A percentile compares a stretch with the other conserved stretches of the same genome.
Conservation (phyloP, 805 yeast species). For the Teunomyces tritomae region DNA sequence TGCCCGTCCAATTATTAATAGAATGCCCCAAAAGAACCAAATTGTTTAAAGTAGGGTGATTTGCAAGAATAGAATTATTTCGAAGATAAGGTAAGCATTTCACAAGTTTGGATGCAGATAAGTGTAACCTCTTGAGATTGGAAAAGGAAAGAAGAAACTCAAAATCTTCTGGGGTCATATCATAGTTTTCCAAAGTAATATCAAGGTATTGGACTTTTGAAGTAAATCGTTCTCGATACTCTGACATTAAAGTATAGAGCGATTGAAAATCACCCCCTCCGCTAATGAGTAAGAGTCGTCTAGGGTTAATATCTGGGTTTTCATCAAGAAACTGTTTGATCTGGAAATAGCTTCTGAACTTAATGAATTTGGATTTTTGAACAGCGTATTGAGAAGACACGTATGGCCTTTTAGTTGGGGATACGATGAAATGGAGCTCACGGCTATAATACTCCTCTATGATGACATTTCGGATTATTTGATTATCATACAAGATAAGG, state of each 20-base stretch:
- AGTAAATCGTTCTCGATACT: slow-evolving; percentile 17
- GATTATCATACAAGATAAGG: slow-evolving; percentile 15
- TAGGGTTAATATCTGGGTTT: slow-evolving; percentile 29
- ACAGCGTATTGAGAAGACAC: slow-evolving; percentile 5
- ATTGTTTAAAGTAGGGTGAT: slow-evolving; percentile 17
- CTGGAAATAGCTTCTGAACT: slow-evolving; percentile 25
- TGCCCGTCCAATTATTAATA: slow-evolving; percentile 25
- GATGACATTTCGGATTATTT: slow-evolving; percentile 19
- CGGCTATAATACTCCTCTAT: slow-evolving; percentile 24
- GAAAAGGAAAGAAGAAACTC: slow-evolving; percentile 19
- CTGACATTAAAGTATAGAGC: slow-evolving; percentile 20
- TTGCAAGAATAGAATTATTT: slow-evolving; percentile 6
- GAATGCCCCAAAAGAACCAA: slow-evolving; percentile 34
- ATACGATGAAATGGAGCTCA: slow-evolving; percentile 32
- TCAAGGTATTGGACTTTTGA: slow-evolving; percentile 18
- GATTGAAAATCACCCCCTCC: slow-evolving; percentile 30
- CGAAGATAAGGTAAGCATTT: slow-evolving; percentile 5
- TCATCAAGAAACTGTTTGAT: slow-evolving; percentile 29
- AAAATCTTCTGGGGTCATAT: slow-evolving; percentile 18
- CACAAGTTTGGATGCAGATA: slow-evolving; percentile 21
- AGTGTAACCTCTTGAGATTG: slow-evolving; percentile 30
- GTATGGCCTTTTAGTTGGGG: slow-evolving; percentile 27
- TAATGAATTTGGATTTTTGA: slow-evolving; percentile 6
- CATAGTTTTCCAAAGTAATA: slow-evolving; percentile 26
- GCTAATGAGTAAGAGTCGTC: slow-evolving; percentile 23